Evolutionary conservation across 164 flowering plant genomes (phyloP), one percentile per base, ranked within the genome.

Genomic region (Piper betle): DNA sequence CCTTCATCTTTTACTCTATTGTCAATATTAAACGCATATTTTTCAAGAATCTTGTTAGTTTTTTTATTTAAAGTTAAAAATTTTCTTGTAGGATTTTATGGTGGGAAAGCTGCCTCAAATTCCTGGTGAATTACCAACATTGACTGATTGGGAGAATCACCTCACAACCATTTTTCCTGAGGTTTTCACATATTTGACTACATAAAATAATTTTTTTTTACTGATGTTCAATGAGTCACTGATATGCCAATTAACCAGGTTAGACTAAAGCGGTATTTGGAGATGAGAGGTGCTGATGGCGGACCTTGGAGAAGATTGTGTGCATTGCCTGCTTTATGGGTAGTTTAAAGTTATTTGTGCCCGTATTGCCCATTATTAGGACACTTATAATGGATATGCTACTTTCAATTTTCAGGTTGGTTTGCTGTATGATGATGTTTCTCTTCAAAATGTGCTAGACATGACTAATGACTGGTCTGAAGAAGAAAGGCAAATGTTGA

Each of bases 241-340:
- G 33, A 25, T 25, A 25, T 60, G 11, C 4, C 64, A 63, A 25
- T 50, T 55, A 73, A 61, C 25, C 86, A 93, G 99, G 99, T 93
- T 60, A 84, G 99, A 72, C 75, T 93, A 74, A 93, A 93, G 78
- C 80, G 97, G 64, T 90, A 90, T 71, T 74, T 93, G 84, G 99
- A 93, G 80, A 91, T 93, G 99, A 84, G 99, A 71, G 99, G 97
- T 66, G 97, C 97, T 74, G 99, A 93, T 84, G 97, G 97, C 72
- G 99, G 99, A 48, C 97, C 99, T 62, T 91, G 99, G 97, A 85
- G 99, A 74, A 82, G 92, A 74, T 71, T 93, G 69, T 93, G 99
- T 66, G 97, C 99, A 60, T 63, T 93, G 75, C 99, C 99, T 58
- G 99, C 99, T 53, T 83, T 93, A 78, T 93, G 99, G 99, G 99